phyloP scores from a whole-genome alignment of 176 grass and related monocot genomes.

The Phyllostachys edulis region DNA sequence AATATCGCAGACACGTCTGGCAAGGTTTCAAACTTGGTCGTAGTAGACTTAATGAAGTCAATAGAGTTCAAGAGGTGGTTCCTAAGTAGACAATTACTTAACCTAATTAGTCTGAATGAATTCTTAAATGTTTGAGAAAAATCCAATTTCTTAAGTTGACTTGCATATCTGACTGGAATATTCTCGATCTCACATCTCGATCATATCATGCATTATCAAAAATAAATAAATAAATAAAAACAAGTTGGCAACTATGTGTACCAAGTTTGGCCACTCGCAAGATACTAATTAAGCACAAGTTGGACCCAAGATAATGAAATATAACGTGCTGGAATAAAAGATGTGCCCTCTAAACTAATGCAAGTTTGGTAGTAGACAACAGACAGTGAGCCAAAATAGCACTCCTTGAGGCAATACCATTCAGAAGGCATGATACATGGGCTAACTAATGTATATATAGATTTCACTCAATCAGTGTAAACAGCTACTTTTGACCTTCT shows the following conservation, averaged over 20 bases:
- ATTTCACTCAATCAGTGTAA: neutral
- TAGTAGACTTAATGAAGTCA: conserved; percentile 36
- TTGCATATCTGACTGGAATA: conserved; percentile 45
- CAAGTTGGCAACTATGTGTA: conserved; percentile 25
- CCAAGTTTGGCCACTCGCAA: conserved; percentile 37
- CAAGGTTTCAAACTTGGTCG: neutral
- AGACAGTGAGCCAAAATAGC: conserved; percentile 2
- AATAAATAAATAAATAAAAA: neutral
- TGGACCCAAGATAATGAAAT: conserved; percentile 1
- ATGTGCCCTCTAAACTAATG: conserved; percentile 1
- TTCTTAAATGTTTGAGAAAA: conserved; percentile 12
- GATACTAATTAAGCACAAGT: conserved; percentile 25
- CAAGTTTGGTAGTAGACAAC: conserved; percentile 20
- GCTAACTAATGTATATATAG: neutral
- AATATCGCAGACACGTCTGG: neutral
- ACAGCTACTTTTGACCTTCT: neutral
- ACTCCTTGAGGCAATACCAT: neutral
- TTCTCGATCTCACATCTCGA: conserved; percentile 20
- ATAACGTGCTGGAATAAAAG: neutral
- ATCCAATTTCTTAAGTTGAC: conserved; percentile 15
- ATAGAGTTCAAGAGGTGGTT: conserved; percentile 5
- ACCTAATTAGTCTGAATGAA: conserved; percentile 18
- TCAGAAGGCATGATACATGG: conserved; percentile 16
- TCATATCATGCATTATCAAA: conserved; percentile 13
- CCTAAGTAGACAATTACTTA: neutral